These are phyloP conservation scores for Curvularia verruculosa DNA, from an alignment of 2,329 filamentous ascomycete genomes.

Conservation along the genomic window DNA sequence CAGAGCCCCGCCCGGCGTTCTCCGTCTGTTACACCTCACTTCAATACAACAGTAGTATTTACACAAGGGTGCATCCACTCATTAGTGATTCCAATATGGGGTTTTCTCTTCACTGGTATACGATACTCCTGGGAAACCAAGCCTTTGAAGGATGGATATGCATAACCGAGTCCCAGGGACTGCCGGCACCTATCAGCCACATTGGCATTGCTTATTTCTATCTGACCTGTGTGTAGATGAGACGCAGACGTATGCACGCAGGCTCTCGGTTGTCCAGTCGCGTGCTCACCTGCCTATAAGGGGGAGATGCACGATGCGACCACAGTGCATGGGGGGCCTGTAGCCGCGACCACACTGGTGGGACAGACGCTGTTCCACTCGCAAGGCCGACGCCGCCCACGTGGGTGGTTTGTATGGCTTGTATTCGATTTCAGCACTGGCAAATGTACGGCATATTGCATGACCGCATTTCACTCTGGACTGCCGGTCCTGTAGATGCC, in stretches of 20 bases:
- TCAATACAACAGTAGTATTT: neutral
- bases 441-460: neutral
- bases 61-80: neutral
- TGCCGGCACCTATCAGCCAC: constrained; percentile 9
- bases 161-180: constrained; percentile 8
- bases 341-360: neutral
- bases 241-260: neutral
- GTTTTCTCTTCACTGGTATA: neutral
- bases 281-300: constrained; percentile 18
- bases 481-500: neutral
- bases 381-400: constrained; percentile 3
- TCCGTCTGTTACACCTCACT: neutral
- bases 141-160: constrained; percentile 14
- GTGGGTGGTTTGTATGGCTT: constrained; percentile 9
- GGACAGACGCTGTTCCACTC: constrained; percentile 1
- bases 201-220: constrained; percentile 7
- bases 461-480: neutral
- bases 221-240: neutral
- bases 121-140: neutral
- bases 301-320: neutral
- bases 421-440: neutral
- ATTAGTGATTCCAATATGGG: neutral
- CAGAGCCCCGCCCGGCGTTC: neutral
- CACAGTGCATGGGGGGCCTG: constrained; percentile 2
- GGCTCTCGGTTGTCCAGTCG: constrained; percentile 5